Evolutionary conservation across 352 stramenopile species (phyloP).

Genomic region (Phytophthora pseudosyringae): DNA sequence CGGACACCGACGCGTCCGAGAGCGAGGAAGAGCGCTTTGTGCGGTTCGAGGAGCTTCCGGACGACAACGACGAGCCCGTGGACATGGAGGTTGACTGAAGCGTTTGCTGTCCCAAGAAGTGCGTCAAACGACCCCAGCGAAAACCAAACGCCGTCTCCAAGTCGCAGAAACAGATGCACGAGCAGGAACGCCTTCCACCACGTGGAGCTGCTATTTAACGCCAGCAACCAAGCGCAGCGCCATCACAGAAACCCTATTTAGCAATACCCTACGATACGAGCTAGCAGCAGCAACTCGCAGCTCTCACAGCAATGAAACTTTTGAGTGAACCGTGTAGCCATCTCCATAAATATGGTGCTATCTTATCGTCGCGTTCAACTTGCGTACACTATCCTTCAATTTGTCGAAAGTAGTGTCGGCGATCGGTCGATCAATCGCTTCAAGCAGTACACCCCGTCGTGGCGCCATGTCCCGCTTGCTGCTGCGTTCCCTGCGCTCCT

Average conservation of each 20-base stretch:
- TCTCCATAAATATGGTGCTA: not conserved
- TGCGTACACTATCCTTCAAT: not conserved
- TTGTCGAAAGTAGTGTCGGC: not conserved
- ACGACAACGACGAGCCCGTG: conserved; percentile 72
- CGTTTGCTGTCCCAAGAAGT: not conserved
- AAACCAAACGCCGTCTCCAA: not conserved
- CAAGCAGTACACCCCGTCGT: conserved; percentile 7
- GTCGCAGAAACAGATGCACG: not conserved
- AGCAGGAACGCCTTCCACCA: not conserved
- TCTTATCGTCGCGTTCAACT: not conserved
- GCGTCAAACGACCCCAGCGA: not conserved
- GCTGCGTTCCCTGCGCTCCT: conserved; percentile 27
- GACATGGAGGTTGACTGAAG: conserved; percentile 83
- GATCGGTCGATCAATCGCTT: conserved; percentile 22
- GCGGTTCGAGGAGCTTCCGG: conserved; percentile 74
- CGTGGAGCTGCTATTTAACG: conserved; percentile 18
- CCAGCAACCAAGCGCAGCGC: conserved; percentile 4
- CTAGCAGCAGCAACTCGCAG: conserved; percentile 6
- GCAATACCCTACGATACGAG: conserved; percentile 14
- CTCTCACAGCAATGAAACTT: conserved; percentile 1
- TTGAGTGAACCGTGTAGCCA: not conserved
- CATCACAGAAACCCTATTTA: conserved; percentile 22
- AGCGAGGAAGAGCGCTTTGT: conserved; percentile 52
- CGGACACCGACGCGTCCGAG: conserved; percentile 20
- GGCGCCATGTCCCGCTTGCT: conserved; percentile 38